Evolutionary conservation across 371 early-diverging fungal species (phyloP).

Genomic region (Mortierella sp.): DNA sequence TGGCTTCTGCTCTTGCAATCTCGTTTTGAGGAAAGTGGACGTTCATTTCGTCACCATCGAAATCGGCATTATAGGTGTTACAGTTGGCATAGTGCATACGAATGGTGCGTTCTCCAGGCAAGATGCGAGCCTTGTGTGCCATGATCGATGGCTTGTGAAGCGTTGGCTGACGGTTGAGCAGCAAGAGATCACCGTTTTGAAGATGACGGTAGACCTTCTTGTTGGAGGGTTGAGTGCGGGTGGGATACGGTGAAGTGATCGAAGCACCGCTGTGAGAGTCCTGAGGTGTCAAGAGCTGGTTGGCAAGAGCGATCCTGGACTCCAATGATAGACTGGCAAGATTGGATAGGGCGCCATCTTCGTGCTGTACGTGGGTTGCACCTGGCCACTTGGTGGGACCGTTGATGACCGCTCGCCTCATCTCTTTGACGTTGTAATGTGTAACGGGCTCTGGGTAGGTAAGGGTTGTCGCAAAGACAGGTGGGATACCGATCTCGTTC

Average conservation of each 20-base stretch:
- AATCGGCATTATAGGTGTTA: constrained; percentile 99
- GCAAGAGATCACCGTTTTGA: constrained; percentile 96
- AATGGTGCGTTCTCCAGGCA: constrained; percentile 98
- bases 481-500: constrained; percentile 98
- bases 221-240: constrained; percentile 77
- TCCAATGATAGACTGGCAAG: constrained; percentile 83
- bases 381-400: constrained; percentile 99
- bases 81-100: constrained; percentile 99
- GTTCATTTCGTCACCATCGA: constrained; percentile 99
- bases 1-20: constrained; percentile 95
- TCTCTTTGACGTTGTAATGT: constrained; percentile 90
- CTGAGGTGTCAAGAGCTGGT: constrained; percentile 92
- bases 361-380: constrained; percentile 93
- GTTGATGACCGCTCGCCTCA: constrained; percentile 96
- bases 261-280: constrained; percentile 61
- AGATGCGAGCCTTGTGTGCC: constrained; percentile 97
- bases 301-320: constrained; percentile 95
- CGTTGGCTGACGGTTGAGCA: constrained; percentile 99
- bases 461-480: constrained; percentile 96
- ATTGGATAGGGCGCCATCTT: constrained; percentile 90
- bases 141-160: constrained; percentile 99
- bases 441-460: constrained; percentile 99
- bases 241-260: constrained; percentile 64
- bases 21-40: constrained; percentile 99
- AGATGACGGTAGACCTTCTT: constrained; percentile 98